Evolutionary conservation across 148 eudicot species (phyloP).

Genomic region (Chenopodium suecicum): DNA sequence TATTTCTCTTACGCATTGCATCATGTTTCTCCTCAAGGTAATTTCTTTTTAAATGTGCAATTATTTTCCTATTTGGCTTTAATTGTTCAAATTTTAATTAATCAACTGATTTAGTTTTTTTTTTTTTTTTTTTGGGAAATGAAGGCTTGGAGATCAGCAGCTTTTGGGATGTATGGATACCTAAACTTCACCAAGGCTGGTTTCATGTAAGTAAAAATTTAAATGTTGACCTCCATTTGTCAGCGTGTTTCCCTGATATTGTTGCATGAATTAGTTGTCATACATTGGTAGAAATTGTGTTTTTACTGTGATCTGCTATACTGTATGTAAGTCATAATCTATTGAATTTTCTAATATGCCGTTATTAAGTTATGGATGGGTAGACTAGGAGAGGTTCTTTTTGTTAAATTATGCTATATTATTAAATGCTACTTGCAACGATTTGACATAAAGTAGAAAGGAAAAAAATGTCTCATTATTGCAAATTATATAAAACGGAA

Average conservation of each 20-base stretch:
- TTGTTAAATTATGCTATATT: no score
- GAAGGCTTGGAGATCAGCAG: conserved; percentile 82
- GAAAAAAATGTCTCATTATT: no score
- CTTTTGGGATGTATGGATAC: conserved; percentile 80
- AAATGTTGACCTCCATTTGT: not conserved
- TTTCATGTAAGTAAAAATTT: conserved; percentile 46
- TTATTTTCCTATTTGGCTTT: not conserved
- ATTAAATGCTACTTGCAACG: no score
- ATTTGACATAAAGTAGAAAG: no score
- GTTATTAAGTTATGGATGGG: no score
- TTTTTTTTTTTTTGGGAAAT: not conserved
- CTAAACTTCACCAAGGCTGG: conserved; percentile 78
- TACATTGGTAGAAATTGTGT: no score
- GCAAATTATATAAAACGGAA: no score
- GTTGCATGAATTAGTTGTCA: not conserved
- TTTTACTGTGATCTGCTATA: no score
- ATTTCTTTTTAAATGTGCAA: not conserved
- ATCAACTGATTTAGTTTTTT: not conserved
- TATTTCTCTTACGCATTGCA: conserved; percentile 34
- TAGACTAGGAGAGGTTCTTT: no score
- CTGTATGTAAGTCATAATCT: no score
- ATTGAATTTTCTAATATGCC: no score
- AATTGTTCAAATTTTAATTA: not conserved
- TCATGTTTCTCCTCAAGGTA: conserved; percentile 78
- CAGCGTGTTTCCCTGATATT: no score